Percentiles rank a stretch among this genome's conserved stretches.
Conservation (phyloP, 106 monocot species). For the Hemerocallis citrina region DNA sequence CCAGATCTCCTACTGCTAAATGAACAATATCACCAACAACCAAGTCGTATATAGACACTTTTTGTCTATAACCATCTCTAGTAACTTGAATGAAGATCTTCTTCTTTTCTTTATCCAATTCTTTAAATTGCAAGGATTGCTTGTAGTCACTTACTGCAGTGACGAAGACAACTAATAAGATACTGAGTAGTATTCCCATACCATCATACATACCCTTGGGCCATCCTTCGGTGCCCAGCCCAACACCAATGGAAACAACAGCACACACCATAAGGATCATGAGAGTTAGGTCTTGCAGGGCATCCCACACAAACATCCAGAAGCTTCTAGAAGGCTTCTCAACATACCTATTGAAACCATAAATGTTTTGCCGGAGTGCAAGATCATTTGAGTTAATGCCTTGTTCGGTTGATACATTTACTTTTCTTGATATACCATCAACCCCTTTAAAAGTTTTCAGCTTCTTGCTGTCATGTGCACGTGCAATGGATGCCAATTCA, state of each 20-base stretch:
- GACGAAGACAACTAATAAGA: conserved; percentile 73
- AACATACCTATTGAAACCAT: conserved; percentile 57
- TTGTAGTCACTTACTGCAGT: conserved; percentile 88
- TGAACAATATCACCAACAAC: conserved; percentile 94
- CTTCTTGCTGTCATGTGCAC: conserved; percentile 45
- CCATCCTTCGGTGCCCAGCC: conserved; percentile 78
- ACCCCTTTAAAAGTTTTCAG: conserved; percentile 55
- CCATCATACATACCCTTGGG: conserved; percentile 94
- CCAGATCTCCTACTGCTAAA: conserved; percentile 84
- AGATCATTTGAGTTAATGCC: conserved; percentile 55
- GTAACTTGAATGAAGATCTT: conserved; percentile 84
- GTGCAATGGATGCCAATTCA: conserved; percentile 72
- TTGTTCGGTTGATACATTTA: conserved; percentile 34
- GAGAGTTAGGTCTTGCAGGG: conserved; percentile 70
- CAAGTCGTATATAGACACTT: conserved; percentile 74
- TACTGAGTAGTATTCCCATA: conserved; percentile 72
- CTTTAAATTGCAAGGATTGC: conserved; percentile 85
- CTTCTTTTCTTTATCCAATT: conserved; percentile 88
- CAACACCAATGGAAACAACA: conserved; percentile 59
- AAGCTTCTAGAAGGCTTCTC: conserved; percentile 89
- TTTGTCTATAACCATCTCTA: conserved; percentile 77
- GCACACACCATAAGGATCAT: conserved; percentile 88
- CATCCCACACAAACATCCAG: conserved; percentile 87
- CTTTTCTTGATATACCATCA: conserved; percentile 46
- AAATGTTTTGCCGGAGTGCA: conserved; percentile 50